Evolutionary conservation across 495 filamentous ascomycete species (phyloP), one percentile per base, ranked within the genome.

Genomic region (Penicillium riverlandense): DNA sequence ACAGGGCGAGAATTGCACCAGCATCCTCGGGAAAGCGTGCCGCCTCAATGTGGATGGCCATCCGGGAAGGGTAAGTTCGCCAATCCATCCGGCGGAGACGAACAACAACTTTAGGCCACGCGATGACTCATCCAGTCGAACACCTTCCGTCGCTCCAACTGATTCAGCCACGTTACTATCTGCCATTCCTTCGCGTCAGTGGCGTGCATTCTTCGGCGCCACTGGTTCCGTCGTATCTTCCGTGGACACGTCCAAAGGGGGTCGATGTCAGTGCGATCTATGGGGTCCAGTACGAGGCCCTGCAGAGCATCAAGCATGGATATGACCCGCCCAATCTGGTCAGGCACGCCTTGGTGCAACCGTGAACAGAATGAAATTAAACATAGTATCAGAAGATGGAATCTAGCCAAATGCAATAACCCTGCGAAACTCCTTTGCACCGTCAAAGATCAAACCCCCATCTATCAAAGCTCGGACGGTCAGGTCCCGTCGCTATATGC

Each of bases 1-100:
- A 82, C 40, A 82, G 65, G 5, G 37, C 40, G 29, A 45, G 51
- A 10, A 65, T 57, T 13, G 53, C 52, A 11, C 49, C 38, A 8
- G 66, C 49, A 43, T 78, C 74, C 37, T 52, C 30, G n/a, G 58
- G 52, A 7, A 60, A 60, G 11, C 38, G 37, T 6, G 69, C 67
- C 31, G 52, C 51, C 7, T 50, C 44, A 35, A 72, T 63, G 8
- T 14, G 37, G 8, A 60, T 43, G 38, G 48, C 29, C 56, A 59
- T 58, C 4, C 7, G n/a, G 12, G n/a, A 3, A 34, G 32, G 8
- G 31, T 33, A 11, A 6, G 32, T 34, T 22, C 22, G 22, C 22
- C 3, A 22, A 22, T 3, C 22, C 3, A 22, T 3, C 1, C n/a
- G 13, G 38, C 28, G 11, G n/a, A 1, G 28, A 31, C 38, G 15